Evolutionary conservation across 139 green algal genomes (phyloP).

Genomic region (Chlamydomonas asymmetrica): DNA sequence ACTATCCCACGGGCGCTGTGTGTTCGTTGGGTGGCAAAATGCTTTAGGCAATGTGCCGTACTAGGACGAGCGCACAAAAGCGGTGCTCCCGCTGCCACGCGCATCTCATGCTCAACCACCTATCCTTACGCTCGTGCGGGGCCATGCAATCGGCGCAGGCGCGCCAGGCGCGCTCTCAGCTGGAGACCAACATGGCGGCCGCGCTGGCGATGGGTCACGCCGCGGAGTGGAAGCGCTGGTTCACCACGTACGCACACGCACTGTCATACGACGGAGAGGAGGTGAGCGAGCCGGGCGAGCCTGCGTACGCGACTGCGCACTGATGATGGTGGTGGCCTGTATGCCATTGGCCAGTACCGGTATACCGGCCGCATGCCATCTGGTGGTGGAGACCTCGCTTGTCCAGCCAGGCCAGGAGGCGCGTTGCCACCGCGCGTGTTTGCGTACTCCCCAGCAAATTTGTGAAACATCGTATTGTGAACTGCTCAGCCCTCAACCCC

Average conservation of each 20-base stretch:
- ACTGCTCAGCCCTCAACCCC: too few species aligned
- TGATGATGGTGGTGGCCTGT: not conserved
- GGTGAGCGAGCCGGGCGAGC: constrained; percentile 11
- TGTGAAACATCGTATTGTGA: too few species aligned
- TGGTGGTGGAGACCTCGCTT: not conserved
- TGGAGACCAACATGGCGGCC: constrained; percentile 64
- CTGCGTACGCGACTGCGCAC: not conserved
- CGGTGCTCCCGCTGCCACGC: constrained; percentile 6
- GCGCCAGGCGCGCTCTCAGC: constrained; percentile 29
- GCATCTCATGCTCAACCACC: not conserved
- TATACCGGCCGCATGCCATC: not conserved
- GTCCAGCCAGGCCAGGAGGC: not conserved
- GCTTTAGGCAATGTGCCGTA: not conserved
- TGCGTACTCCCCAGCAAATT: not conserved
- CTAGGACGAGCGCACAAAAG: constrained; percentile 43
- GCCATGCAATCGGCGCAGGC: constrained; percentile 2
- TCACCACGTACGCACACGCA: constrained; percentile 61
- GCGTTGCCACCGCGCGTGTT: not conserved
- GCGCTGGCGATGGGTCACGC: constrained; percentile 49
- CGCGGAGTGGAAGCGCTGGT: constrained; percentile 62
- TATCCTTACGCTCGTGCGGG: not conserved
- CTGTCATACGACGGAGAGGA: constrained; percentile 46
- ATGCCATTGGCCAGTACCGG: not conserved
- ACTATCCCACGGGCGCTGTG: too few species aligned
- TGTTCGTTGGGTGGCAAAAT: not conserved